Evolutionary conservation across 306 rosid genomes (phyloP), one percentile per base, ranked within the genome.

Genomic region (Rosa chinensis): DNA sequence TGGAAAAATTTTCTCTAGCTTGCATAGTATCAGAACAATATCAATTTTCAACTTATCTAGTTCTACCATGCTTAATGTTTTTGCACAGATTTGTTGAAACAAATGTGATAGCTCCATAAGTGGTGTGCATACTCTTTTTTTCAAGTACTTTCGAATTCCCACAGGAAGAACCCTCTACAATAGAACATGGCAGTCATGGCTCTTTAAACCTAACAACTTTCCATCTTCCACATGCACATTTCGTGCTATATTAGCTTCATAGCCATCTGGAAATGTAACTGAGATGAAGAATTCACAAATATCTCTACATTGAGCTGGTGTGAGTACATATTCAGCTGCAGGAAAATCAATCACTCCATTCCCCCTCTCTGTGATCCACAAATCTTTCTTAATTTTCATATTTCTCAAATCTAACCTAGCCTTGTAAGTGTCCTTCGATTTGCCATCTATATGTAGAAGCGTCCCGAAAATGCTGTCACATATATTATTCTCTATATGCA

Each of bases 1-100:
- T 4, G 70, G 78, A 32, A 63, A 80, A 13, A 73, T 23, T 66
- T 73, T 80, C 44, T 80, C 78, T n/a, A 73, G 17, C 56, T 50
- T 50, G 20, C 56, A 50, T 0, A 50, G 56, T 50, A 50, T 50
- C n/a, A 12, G 20, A 6, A 52, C 21, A 52, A 52, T 52, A 16
- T 52, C n/a, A 14, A 4, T 14, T 18, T 14, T 7, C 16, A 52
- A 1, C 58, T 52, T 52, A 16, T 52, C n/a, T 14, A 52, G 2
- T 14, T 52, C n/a, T 52, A 6, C 58, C 18, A 52, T 6, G 16
- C 1, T 52, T 5, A 52, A 5, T 18, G 17, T 52, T 5, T 52
- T 52, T 52, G 58, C 21, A 52, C 21, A 52, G 1, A 14, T 52
- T 52, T 52, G 17, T 16, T 52, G 58, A 14, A 52, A 52, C 17